Evolutionary conservation across 176 grass and related monocot species (phyloP).

Genomic region (barley (Hordeum vulgare)): DNA sequence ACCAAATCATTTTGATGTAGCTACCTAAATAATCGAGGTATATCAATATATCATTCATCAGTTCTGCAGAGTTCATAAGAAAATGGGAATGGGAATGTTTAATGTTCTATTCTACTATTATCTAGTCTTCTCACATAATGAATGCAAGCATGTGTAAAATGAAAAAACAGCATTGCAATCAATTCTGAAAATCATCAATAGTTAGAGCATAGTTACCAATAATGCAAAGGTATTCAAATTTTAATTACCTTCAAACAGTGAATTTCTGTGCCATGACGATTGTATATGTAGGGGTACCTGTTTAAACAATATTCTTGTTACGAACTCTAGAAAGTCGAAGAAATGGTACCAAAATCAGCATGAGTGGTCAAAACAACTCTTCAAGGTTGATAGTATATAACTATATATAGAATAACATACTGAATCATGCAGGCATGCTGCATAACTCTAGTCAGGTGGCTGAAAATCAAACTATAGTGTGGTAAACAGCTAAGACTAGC

Average conservation of each 20-base stretch:
- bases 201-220: background rate
- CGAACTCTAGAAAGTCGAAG: background rate
- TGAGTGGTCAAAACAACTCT: background rate
- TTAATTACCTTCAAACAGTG: conserved; percentile 81
- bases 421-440: background rate
- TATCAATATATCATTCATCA: too few relatives aligned
- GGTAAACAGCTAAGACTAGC: background rate
- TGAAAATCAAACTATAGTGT: background rate
- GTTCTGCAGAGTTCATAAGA: too few relatives aligned
- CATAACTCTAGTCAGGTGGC: background rate
- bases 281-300: conserved; percentile 87
- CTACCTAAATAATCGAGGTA: too few relatives aligned
- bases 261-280: conserved; percentile 82
- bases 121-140: too few relatives aligned
- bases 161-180: too few relatives aligned
- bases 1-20: background rate
- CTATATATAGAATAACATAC: background rate
- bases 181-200: background rate
- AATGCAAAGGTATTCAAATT: background rate
- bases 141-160: too few relatives aligned
- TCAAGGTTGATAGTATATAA: background rate
- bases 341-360: conserved; percentile 8
- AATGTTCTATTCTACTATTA: too few relatives aligned
- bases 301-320: conserved; percentile 25
- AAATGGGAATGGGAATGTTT: too few relatives aligned